These are phyloP conservation scores for Truncatella angustata DNA, from an alignment of 2,329 filamentous ascomycete species.

Conservation along the genomic window DNA sequence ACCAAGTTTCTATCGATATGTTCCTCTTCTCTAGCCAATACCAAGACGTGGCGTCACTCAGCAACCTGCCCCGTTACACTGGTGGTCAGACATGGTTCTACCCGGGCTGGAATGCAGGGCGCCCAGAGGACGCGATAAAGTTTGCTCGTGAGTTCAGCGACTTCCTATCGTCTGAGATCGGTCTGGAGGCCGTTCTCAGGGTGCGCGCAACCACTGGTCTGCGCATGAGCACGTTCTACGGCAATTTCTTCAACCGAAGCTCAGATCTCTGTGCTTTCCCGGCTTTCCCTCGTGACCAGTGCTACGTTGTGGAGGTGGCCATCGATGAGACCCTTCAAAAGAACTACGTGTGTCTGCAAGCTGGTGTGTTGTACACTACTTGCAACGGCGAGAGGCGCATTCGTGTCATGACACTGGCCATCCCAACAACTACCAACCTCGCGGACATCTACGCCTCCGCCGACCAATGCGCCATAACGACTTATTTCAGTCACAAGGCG, in stretches of 20 bases:
- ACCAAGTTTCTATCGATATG: constrained; percentile 98
- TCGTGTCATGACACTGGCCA: constrained; percentile 85
- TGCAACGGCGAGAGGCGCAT: constrained; percentile 97
- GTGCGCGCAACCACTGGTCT: constrained; percentile 93
- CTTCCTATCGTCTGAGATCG: constrained; percentile 94
- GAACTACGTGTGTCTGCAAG: constrained; percentile 88
- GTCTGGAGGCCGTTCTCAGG: constrained; percentile 90
- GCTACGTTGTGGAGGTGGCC: constrained; percentile 95
- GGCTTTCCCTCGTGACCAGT: constrained; percentile 94
- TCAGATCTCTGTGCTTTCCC: constrained; percentile 74
- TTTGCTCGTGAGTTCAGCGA: constrained; percentile 97
- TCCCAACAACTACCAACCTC: constrained; percentile 88
- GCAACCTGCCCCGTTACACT: constrained; percentile 92
- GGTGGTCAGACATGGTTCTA: constrained; percentile 99
- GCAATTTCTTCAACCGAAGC: constrained; percentile 98
- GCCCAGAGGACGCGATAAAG: constrained; percentile 94
- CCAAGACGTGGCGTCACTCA: constrained; percentile 94
- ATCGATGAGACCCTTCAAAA: constrained; percentile 94
- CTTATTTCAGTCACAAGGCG: constrained; percentile 96
- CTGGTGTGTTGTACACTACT: constrained; percentile 93
- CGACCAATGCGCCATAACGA: constrained; percentile 88
- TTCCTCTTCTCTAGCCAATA: constrained; percentile 95
- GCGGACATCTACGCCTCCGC: constrained; percentile 93
- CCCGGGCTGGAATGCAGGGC: constrained; percentile 92
- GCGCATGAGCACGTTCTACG: constrained; percentile 97